Evolutionary conservation across 768 basidiomycete species (phyloP).

Genomic region (Panaeolus papilionaceus): DNA sequence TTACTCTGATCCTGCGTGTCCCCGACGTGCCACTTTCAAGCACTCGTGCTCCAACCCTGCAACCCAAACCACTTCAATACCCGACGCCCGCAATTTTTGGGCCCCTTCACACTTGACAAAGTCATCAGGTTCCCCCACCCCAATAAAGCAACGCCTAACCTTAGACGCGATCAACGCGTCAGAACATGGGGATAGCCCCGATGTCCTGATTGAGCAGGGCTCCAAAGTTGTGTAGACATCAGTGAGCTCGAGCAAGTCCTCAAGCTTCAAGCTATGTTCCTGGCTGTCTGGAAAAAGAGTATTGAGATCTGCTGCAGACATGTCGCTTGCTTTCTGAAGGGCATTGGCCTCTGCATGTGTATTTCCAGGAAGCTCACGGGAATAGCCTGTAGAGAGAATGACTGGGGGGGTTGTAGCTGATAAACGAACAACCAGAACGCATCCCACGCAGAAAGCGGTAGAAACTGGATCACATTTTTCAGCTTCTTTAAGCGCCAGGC

Average conservation of each 20-base stretch:
- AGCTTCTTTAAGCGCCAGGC: slow-evolving; percentile 74
- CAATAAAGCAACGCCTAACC: slow-evolving; percentile 83
- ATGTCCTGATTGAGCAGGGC: slow-evolving; percentile 90
- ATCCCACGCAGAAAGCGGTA: slow-evolving; percentile 93
- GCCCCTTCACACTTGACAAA: slow-evolving; percentile 95
- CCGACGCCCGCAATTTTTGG: slow-evolving; percentile 68
- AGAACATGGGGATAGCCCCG: slow-evolving; percentile 86
- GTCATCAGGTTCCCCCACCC: slow-evolving; percentile 90
- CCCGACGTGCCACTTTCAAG: slow-evolving; percentile 76
- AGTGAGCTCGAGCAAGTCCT: slow-evolving; percentile 59
- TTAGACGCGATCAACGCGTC: slow-evolving; percentile 78
- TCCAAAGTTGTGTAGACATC: slow-evolving; percentile 97
- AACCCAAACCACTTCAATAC: slow-evolving; percentile 79
- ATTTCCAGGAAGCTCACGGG: slow-evolving; percentile 90
- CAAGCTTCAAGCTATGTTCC: slow-evolving; percentile 33
- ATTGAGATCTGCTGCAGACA: slow-evolving; percentile 51
- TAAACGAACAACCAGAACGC: slow-evolving; percentile 64
- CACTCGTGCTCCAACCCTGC: slow-evolving; percentile 81
- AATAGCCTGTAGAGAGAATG: slow-evolving; percentile 82
- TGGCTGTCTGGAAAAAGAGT: slow-evolving; percentile 43
- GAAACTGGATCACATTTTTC: slow-evolving; percentile 69
- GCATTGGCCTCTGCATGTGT: slow-evolving; percentile 98
- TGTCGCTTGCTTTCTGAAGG: slow-evolving; percentile 66
- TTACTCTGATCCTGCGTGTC: slow-evolving; percentile 33
- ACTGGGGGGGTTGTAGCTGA: slow-evolving; percentile 49